These are phyloP conservation scores for Boechera stricta DNA, from an alignment of 345 rosid species.

Conservation along the genomic window DNA sequence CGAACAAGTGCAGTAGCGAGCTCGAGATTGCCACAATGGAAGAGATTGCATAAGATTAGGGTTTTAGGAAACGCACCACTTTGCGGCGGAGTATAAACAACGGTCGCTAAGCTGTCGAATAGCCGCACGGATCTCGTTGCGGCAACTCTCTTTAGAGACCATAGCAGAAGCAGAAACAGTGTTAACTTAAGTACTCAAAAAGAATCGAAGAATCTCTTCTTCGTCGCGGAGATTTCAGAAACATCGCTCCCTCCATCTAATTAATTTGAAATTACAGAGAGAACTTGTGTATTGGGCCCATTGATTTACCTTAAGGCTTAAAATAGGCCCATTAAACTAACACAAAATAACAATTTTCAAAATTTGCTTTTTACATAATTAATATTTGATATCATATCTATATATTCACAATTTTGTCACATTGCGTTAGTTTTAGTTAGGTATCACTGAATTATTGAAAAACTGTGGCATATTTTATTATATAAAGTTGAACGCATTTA, in stretches of 20 bases:
- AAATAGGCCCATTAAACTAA: not conserved
- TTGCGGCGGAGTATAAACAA: conserved; percentile 85
- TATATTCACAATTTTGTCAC: not conserved
- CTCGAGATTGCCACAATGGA: not conserved
- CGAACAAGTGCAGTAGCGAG: conserved; percentile 14
- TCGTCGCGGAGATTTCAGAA: conserved; percentile 33
- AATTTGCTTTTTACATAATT: not conserved
- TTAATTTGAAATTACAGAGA: conserved; percentile 36
- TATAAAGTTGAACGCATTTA: too few relatives aligned
- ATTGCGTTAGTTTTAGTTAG: not conserved
- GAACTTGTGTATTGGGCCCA: not conserved
- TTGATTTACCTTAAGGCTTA: not conserved
- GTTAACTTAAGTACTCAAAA: conserved; percentile 20
- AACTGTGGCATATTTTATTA: not conserved
- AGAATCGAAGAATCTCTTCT: conserved; percentile 30
- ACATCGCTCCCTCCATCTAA: conserved; percentile 33
- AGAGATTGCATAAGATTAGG: conserved; percentile 41
- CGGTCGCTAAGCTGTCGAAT: conserved; percentile 86
- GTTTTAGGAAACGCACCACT: conserved; percentile 73
- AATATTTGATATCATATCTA: not conserved
- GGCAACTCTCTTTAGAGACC: conserved; percentile 84
- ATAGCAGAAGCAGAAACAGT: conserved; percentile 44
- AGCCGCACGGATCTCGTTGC: conserved; percentile 80
- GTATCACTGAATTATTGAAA: not conserved
- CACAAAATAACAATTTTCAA: not conserved